Evolutionary conservation across 371 early-diverging fungal genomes (phyloP), one percentile per base, ranked within the genome.

Genomic region (Apophysomyces variabilis): DNA sequence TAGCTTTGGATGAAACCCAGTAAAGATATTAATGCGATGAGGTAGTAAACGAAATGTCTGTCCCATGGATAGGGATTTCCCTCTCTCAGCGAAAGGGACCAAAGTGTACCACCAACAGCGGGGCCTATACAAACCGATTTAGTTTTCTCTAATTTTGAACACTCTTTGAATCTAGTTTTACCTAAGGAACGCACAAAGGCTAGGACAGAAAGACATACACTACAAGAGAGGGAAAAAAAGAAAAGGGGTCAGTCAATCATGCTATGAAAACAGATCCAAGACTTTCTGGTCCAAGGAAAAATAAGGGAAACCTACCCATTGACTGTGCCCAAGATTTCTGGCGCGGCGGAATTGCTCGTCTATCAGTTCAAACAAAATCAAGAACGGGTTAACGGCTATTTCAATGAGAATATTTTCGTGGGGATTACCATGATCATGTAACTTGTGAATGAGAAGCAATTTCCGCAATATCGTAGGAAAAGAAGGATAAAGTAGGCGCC

Each of bases 171-270:
- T 1, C n/a, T 13, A 41, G 1, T 39, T 47, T 58, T 73, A 63
- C 91, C 92, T 37, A 91, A 71, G 12, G 85, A 87, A 16, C 93
- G 75, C 47, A 87, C 85, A 63, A 89, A 75, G 6, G 88, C 76
- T 5, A 89, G 79, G 35, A 85, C 76, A 0, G 87, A 86, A 59
- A 89, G 90, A 1, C 85, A 87, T 11, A 90, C 71, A 6, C 74
- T 73, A 63, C 16, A 11, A 89, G 71, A 5, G 43, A 59, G 50
- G 14, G 47, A 37, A 57, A n/a, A 41, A 63, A 58, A 46, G 38
- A 5, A 9, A 5, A 9, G 6, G 4, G 32, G 32, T 3, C 32
- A 26, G 32, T 26, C 32, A 26, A 26, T 26, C 32, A 26, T 26
- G 32, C 3, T 26, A 3, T 41, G 13, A 41, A 13, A 11, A 41